phyloP scores from a whole-genome alignment of 352 stramenopile genomes.

The Pythium dissotocum region DNA sequence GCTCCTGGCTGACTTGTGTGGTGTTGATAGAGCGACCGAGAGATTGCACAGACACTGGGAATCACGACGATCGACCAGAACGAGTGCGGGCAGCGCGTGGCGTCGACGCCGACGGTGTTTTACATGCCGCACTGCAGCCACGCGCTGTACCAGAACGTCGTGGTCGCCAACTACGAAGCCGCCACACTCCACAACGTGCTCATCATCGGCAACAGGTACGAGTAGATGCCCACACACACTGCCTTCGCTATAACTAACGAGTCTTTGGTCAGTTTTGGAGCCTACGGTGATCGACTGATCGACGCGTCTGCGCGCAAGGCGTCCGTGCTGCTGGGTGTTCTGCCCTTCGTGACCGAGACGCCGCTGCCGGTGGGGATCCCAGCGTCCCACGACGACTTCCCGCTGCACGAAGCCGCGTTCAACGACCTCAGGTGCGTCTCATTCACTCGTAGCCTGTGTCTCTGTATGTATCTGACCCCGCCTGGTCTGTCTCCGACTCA shows the following conservation, averaged over 20 bases:
- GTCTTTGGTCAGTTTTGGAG: constrained; percentile 52
- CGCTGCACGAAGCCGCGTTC: constrained; percentile 72
- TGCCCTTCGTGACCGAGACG: constrained; percentile 55
- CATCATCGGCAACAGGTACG: constrained; percentile 90
- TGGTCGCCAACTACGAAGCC: constrained; percentile 77
- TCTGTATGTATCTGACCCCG: background rate
- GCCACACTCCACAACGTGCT: constrained; percentile 39
- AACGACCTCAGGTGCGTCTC: constrained; percentile 59
- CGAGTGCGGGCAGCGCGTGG: constrained; percentile 51
- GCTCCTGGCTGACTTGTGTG: background rate
- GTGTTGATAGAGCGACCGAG: constrained; percentile 47
- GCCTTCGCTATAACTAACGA: background rate
- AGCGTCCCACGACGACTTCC: constrained; percentile 55
- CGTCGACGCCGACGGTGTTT: constrained; percentile 66
- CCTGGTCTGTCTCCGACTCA: background rate
- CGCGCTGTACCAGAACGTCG: constrained; percentile 88
- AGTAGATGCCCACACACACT: background rate
- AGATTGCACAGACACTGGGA: constrained; percentile 45
- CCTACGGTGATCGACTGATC: constrained; percentile 74
- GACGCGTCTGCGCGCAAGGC: constrained; percentile 37
- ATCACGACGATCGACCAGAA: constrained; percentile 60
- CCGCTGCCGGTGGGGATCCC: constrained; percentile 39
- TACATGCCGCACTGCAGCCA: constrained; percentile 92
- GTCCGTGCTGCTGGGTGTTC: constrained; percentile 47
- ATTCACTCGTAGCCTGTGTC: background rate